Conservation (phyloP, 345 rosid species). For the Sapria himalayana region DNA sequence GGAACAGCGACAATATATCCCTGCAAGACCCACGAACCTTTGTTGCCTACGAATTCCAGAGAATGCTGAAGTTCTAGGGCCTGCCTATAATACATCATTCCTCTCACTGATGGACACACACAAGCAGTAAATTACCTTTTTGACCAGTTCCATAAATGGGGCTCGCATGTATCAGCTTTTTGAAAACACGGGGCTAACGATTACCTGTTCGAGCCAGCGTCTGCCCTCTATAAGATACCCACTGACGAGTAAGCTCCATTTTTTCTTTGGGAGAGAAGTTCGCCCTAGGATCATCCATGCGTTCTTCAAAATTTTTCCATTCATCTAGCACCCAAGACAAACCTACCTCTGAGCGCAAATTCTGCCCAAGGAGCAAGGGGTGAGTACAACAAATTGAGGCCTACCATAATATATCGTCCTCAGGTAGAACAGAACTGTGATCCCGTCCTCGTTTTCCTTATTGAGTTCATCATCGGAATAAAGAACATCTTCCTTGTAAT, state of each 20-base stretch:
- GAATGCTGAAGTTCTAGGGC: constrained; percentile 63
- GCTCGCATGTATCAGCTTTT: no score
- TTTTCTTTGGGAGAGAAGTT: constrained; percentile 8
- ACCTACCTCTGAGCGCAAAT: no score
- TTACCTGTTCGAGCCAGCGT: constrained; percentile 94
- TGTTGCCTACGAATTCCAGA: constrained; percentile 43
- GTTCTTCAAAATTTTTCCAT: constrained; percentile 54
- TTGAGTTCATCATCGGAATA: constrained; percentile 67
- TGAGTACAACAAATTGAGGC: no score
- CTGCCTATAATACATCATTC: constrained; percentile 84
- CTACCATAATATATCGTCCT: constrained; percentile 86
- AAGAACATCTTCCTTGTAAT: constrained; percentile 66
- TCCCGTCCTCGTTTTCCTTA: constrained; percentile 85
- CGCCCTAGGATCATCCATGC: constrained; percentile 20
- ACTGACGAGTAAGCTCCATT: constrained; percentile 33
- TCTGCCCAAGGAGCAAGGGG: no score
- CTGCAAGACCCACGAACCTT: constrained; percentile 30
- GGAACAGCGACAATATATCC: no score
- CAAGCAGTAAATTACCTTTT: not conserved
- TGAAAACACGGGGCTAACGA: no score
- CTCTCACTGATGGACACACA: constrained; percentile 46
- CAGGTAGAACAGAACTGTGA: constrained; percentile 54
- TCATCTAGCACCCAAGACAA: no score
- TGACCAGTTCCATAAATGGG: constrained; percentile 3
- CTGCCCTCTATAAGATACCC: constrained; percentile 92